These are phyloP conservation scores for Talaromyces piceae DNA, from an alignment of 2,329 filamentous ascomycete genomes.

Conservation along the genomic window DNA sequence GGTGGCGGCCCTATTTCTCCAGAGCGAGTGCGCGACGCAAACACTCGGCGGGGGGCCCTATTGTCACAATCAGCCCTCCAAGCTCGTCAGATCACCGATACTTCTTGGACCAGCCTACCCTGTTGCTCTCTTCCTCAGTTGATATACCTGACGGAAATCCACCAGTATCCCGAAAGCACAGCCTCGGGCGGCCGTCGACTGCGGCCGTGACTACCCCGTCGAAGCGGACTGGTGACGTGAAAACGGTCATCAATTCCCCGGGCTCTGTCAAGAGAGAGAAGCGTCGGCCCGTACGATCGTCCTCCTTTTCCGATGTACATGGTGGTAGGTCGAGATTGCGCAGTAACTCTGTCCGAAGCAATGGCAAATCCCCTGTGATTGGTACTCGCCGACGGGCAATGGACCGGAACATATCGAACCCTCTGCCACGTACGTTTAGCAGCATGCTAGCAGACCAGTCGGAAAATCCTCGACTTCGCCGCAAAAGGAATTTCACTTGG, in stretches of 20 bases:
- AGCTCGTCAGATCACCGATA: slow-evolving; percentile 37
- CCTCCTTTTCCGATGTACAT: slow-evolving; percentile 42
- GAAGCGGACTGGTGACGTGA: not conserved
- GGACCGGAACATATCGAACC: slow-evolving; percentile 18
- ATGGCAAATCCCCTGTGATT: slow-evolving; percentile 19
- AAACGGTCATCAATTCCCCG: not conserved
- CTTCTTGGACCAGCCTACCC: slow-evolving; percentile 33
- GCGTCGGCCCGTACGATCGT: slow-evolving; percentile 36
- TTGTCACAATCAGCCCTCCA: slow-evolving; percentile 26
- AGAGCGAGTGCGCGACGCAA: slow-evolving; percentile 14
- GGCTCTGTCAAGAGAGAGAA: slow-evolving; percentile 6
- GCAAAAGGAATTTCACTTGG: slow-evolving; percentile 36
- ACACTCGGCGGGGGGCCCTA: slow-evolving; percentile 24
- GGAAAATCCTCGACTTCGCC: slow-evolving; percentile 18
- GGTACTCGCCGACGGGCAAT: slow-evolving; percentile 11
- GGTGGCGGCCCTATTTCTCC: slow-evolving; percentile 37
- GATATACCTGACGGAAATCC: slow-evolving; percentile 12
- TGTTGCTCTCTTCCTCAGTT: slow-evolving; percentile 40
- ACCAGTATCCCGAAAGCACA: slow-evolving; percentile 2
- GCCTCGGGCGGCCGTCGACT: not conserved
- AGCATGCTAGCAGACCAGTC: slow-evolving; percentile 19
- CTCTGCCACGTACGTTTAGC: slow-evolving; percentile 17
- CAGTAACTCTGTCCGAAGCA: slow-evolving; percentile 31
- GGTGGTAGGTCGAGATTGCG: slow-evolving; percentile 30
- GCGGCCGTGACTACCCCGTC: slow-evolving; percentile 24